phyloP scores from a whole-genome alignment of 768 basidiomycete genomes.

The Butyriboletus loyo region DNA sequence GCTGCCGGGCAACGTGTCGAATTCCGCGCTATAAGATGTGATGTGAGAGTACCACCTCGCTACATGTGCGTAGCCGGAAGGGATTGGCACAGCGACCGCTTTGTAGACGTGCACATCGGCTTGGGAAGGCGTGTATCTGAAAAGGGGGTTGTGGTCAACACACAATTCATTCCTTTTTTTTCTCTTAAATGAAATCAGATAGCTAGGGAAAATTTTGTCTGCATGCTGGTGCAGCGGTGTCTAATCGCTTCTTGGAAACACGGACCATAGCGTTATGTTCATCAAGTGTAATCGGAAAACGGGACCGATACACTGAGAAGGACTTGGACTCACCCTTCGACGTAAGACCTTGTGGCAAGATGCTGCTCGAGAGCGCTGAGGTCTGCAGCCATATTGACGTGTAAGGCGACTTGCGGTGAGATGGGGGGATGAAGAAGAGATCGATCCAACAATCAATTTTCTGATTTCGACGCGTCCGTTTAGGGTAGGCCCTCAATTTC shows the following conservation, averaged over 20 bases:
- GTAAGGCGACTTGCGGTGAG: slow-evolving; percentile 6
- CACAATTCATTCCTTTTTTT: neutral
- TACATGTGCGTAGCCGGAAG: slow-evolving; percentile 64
- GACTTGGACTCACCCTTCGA: slow-evolving; percentile 74
- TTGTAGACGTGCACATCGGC: slow-evolving; percentile 93
- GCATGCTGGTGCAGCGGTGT: slow-evolving; percentile 80
- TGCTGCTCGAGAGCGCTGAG: slow-evolving; percentile 78
- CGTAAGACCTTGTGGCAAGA: slow-evolving; percentile 83
- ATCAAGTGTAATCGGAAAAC: slow-evolving; percentile 43
- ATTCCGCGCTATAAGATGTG: slow-evolving; percentile 78
- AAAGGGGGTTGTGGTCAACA: slow-evolving; percentile 9
- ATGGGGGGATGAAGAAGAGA: slow-evolving; percentile 31
- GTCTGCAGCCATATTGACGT: slow-evolving; percentile 58
- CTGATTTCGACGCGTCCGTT: slow-evolving; percentile 21
- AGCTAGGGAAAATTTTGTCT: slow-evolving; percentile 68
- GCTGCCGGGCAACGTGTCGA: slow-evolving; percentile 76
- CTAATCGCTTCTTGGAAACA: slow-evolving; percentile 96
- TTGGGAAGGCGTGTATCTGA: slow-evolving; percentile 87
- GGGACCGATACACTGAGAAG: slow-evolving; percentile 1
- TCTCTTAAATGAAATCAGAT: slow-evolving; percentile 48
- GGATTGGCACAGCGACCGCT: slow-evolving; percentile 64
- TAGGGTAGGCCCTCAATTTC: slow-evolving; percentile 30
- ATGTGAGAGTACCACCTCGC: slow-evolving; percentile 96
- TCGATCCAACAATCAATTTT: slow-evolving; percentile 19
- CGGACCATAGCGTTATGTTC: slow-evolving; percentile 87